Evolutionary conservation across 164 flowering plant species (phyloP), one percentile per base, ranked within the genome.

Genomic region (Vitis rupestris): DNA sequence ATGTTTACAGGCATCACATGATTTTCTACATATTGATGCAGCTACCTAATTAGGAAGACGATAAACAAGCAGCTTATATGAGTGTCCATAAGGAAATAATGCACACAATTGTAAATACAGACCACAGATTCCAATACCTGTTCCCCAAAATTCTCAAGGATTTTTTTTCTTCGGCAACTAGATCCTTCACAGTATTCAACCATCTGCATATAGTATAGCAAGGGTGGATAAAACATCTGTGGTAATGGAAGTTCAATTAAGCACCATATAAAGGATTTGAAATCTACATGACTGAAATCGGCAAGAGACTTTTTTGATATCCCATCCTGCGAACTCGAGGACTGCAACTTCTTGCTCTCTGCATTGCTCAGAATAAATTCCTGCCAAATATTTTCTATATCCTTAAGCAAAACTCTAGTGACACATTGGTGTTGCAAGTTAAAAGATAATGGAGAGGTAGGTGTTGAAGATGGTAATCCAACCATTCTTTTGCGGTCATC

Each of bases 1-100:
- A 72, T 86, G 84, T 79, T 87, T 90, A 85, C 98, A 94, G 64
- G 92, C 91, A 84, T 94, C 98, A 79, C 97, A 94, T 54, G 97
- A 74, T 72, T 87, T 90, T 57, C 69, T 70, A 73, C 98, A 92
- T 50, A 88, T 70, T 52, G 92, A 82, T 60, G 84, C 70, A 66
- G 88, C 67, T 58, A 83, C 91, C 98, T 94, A 69, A 66, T 55
- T 67, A 19, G 48, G 29, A 37, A 55, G 3, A 65, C 31, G 9
- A 16, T 49, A 67, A n/a, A 58, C 47, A 65, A 63, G 63, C 15
- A 53, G 48, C 30, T 17, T 9, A 57, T 5, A 37, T 14, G 50
- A 49, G 23, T 5, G 11, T 27, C 51, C 27, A 37, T 30, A 53
- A 51, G 10, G 50, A 59, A 19, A 59, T 50, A 29, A 54, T 17